Evolutionary conservation across 2,329 filamentous ascomycete genomes (phyloP), one percentile per base, ranked within the genome.

Genomic region (Penicillium oxalicum): DNA sequence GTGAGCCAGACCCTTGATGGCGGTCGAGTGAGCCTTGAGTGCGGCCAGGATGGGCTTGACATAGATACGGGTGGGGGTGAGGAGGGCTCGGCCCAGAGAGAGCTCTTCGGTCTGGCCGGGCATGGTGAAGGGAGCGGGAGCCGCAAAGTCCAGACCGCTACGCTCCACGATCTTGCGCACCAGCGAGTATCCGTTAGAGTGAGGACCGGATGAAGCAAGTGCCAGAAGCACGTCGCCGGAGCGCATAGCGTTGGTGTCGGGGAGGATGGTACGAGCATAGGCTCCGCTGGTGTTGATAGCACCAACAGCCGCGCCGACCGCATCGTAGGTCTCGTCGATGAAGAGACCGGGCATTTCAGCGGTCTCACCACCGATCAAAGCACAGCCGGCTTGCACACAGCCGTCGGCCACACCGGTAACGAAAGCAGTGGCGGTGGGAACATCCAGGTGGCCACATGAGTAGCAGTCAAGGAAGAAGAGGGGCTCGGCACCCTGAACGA

Each of bases 281-380:
- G 78, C 75, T 65, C 68, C 66, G 9, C 62, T 57, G 12, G 68
- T 72, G 59, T 74, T 72, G 57, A 97, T 87, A 37, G 90, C 88
- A 48, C 93, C 93, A 40, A 95, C 84, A 13, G 91, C 91, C 35
- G 87, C 87, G 53, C 93, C 93, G 24, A 89, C 91, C 6, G 91
- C 90, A 62, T 98, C 93, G 68, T 97, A 98, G 64, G 94, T 88
- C 43, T 89, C 87, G 45, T 81, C 83, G 55, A 84, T 78, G 74
- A 95, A 96, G 76, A 97, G 88, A 47, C 91, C 91, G 0, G 91
- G 91, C 93, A 98, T 97, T 73, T 98, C 93, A 5, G 93, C 93
- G 0, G 93, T 98, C 73, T 98, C 93, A 39, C 93, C 93, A 35
- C 93, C 93, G n/a, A 97, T 87, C 3, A 98, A 79, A 12, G 91